Base-by-base conservation (phyloP, 1,139 yeast genomes). In the Ogataea hybrid region DNA sequence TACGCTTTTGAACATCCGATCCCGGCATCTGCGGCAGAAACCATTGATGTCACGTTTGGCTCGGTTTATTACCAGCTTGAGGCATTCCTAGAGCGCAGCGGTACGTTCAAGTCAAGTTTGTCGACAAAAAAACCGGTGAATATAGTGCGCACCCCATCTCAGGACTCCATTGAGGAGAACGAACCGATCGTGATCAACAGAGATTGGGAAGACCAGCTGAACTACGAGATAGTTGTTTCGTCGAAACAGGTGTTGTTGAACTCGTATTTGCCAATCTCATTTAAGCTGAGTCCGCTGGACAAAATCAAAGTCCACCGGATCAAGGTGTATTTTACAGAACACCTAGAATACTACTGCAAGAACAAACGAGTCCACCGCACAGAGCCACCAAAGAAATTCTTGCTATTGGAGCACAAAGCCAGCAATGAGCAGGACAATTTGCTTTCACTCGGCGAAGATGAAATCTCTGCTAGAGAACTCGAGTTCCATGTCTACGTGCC, bases 151-250 rank as follows among this genome's bases (percentile, higher is more conserved):
- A 75, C 89, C 0, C 92, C 90, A 7, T 73, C 88, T 0, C 90
- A 84, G 46, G 77, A 76, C 33, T 85, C 88, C 41, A 73, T 84
- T 31, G 97, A 92, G 60, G 90, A 87, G 56, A 82, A 85, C 48
- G 98, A 92, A 60, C 97, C 98, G 0, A 92, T 92, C 41, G 87
- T 89, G 5, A 89, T 92, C 31, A 73, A 85, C 12, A 73, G 95
- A 50, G 92, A 86, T 53, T 92, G 98, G 98, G 97, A 92, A 61
- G 90, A 86, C 59, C 89, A 86, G 58, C 64, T 92, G 31, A 81
- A 82, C 52, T 92, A 92, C 59, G 97, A 92, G 58, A 88, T 92
- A 38, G 82, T 88, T 22, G 82, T 92, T 42, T 95, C 88, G 33
- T 84, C 96, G 16, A 92, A 92, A 61, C 82, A 92, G 16, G 80